Base-by-base conservation (phyloP, 2,329 filamentous ascomycete genomes). In the Penicillium sp. region DNA sequence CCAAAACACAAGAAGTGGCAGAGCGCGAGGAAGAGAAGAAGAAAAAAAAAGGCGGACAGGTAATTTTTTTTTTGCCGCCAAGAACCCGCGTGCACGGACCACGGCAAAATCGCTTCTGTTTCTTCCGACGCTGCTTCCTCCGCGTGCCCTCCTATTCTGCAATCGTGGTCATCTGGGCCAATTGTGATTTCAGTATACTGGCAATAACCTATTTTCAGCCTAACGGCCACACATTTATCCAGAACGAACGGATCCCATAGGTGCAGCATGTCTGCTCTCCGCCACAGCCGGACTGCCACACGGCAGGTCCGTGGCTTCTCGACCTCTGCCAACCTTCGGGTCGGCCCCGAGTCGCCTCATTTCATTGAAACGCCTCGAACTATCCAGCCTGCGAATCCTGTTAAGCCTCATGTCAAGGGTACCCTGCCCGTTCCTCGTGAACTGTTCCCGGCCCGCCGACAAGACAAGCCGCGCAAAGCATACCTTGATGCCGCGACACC, bases 281-380 rank as follows among this genome's bases (percentile, higher is more conserved):
- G 72, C 54, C 64, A 60, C 54, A 68, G 65, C 63, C 63, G 68
- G 59, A 62, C 66, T 63, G 68, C 69, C 62, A 61, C 64, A 31
- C 59, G 66, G 66, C 71, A 74, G 56, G 62, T 67, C 65, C 73
- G 73, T 52, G 65, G 70, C 49, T 74, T 76, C 62, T 61, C 70
- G 44, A 70, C 70, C 26, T 70, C 72, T 12, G 54, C 71, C 51
- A 63, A 52, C 42, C 65, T 66, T 53, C 66, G 70, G 61, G 67
- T 74, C 49, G 71, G 71, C 26, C 93, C 94, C 45, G 89, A 96
- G 70, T 95, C 91, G 33, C 93, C 94, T 43, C 82, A 83, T 59
- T 97, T 88, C 78, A 88, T 97, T 74, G 85, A 90, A 60, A 79
- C 96, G 50, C 93, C 92, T 44, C 80, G 81, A 61, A 82, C 88